phyloP scores from a whole-genome alignment of 805 yeast species.

The Scheffersomyces ergatensis region DNA sequence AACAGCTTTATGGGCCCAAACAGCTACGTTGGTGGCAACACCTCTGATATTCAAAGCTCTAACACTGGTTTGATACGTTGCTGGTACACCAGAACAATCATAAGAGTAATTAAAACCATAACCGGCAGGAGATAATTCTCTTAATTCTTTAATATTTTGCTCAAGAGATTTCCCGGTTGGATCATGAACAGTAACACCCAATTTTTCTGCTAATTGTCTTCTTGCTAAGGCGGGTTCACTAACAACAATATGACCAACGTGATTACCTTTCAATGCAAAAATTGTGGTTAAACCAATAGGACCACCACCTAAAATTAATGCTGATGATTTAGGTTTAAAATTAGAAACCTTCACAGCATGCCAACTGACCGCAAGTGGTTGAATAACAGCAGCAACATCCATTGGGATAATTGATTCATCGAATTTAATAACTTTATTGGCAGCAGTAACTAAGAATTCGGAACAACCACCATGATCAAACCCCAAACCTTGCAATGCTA shows the following conservation, averaged over 20 bases:
- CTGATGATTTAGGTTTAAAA: slow-evolving; percentile 42
- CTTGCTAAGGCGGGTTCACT: slow-evolving; percentile 57
- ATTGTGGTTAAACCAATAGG: slow-evolving; percentile 61
- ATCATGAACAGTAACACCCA: slow-evolving; percentile 50
- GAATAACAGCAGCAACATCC: slow-evolving; percentile 51
- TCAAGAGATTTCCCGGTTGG: slow-evolving; percentile 40
- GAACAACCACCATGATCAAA: slow-evolving; percentile 56
- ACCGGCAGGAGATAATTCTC: slow-evolving; percentile 35
- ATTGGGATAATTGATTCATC: slow-evolving; percentile 39
- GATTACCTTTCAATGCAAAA: slow-evolving; percentile 49
- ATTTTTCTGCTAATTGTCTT: slow-evolving; percentile 52
- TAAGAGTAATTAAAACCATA: slow-evolving; percentile 49
- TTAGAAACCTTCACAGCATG: slow-evolving; percentile 51
- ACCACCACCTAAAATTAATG: slow-evolving; percentile 60
- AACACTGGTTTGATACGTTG: slow-evolving; percentile 52
- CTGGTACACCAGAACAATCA: slow-evolving; percentile 56
- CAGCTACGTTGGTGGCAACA: slow-evolving; percentile 60
- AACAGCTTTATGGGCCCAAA: slow-evolving; percentile 56
- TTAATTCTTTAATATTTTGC: slow-evolving; percentile 33
- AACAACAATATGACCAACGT: slow-evolving; percentile 42
- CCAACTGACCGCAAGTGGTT: slow-evolving; percentile 60
- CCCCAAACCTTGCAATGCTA: slow-evolving; percentile 56
- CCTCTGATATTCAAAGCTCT: slow-evolving; percentile 53
- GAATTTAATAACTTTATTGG: slow-evolving; percentile 36
- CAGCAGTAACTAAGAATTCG: slow-evolving; percentile 44